These are phyloP conservation scores for Corymbia maculata DNA, from an alignment of 345 rosid genomes.

Conservation along the genomic window DNA sequence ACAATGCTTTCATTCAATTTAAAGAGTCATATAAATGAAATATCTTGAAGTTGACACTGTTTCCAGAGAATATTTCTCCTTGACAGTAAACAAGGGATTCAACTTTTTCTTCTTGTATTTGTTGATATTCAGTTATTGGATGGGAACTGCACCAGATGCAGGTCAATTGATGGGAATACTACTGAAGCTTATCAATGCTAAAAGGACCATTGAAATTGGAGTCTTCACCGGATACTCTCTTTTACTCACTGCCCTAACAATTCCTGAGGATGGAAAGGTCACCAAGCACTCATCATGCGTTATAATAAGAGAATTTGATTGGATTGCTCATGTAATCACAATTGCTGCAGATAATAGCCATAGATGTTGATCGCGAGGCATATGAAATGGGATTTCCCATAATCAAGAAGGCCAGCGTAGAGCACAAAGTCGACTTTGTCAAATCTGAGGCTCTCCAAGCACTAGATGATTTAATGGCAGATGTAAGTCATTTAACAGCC, in stretches of 20 bases:
- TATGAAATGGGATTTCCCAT: constrained; percentile 31
- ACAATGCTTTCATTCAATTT: background rate
- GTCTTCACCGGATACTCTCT: constrained; percentile 87
- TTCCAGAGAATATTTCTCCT: background rate
- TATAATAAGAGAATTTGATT: background rate
- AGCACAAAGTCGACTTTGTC: constrained; percentile 26
- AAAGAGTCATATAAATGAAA: background rate
- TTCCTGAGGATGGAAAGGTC: constrained; percentile 70
- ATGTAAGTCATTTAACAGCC: constrained; percentile 3
- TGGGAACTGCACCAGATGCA: constrained; percentile 67
- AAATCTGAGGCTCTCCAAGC: constrained; percentile 17
- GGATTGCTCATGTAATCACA: background rate
- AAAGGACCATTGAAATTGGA: constrained; percentile 58
- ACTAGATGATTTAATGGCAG: constrained; percentile 20
- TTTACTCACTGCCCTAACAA: constrained; percentile 67
- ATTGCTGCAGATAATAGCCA: constrained; percentile 4
- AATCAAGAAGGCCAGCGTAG: constrained; percentile 26
- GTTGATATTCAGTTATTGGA: constrained; percentile 8
- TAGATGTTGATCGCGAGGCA: constrained; percentile 18
- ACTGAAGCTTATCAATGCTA: constrained; percentile 45
- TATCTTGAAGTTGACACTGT: background rate
- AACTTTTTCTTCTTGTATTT: background rate
- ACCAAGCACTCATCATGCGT: background rate
- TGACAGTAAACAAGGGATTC: background rate
- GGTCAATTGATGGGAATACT: constrained; percentile 60